These are phyloP conservation scores for Pyrenula aspistea DNA, from an alignment of 495 filamentous ascomycete genomes.

Conservation along the genomic window DNA sequence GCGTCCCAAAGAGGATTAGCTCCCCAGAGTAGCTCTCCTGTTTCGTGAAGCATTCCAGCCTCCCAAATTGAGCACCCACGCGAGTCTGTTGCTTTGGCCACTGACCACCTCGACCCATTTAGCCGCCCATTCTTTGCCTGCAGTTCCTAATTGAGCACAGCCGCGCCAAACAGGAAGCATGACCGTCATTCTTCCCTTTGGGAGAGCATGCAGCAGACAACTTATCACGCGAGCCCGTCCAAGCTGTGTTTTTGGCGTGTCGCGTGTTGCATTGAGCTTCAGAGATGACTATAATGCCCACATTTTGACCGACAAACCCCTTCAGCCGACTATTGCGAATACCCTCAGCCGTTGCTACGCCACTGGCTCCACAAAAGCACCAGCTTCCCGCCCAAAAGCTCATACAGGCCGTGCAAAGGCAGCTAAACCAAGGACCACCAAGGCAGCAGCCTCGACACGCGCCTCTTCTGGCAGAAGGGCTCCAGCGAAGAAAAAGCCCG, in stretches of 20 bases:
- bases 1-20: neutral
- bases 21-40: neutral
- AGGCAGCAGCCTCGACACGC: constrained; percentile 5
- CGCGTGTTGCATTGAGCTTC: neutral
- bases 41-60: neutral
- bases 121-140: neutral
- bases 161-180: neutral
- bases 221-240: neutral
- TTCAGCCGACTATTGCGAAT: neutral
- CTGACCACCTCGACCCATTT: neutral
- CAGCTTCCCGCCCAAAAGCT: constrained; percentile 12
- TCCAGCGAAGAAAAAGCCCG: constrained; percentile 10
- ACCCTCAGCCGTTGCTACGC: constrained; percentile 15
- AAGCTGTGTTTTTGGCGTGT: neutral
- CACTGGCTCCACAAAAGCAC: constrained; percentile 8
- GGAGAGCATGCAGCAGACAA: neutral
- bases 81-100: neutral
- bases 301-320: neutral
- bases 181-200: neutral
- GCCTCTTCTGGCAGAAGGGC: constrained; percentile 6
- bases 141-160: neutral
- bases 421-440: constrained; percentile 6
- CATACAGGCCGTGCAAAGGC: constrained; percentile 11
- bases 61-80: neutral
- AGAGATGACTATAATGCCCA: neutral